Evolutionary conservation across 1,139 yeast genomes (phyloP), one percentile per base, ranked within the genome.

Genomic region (Wickerhamomyces sp.): DNA sequence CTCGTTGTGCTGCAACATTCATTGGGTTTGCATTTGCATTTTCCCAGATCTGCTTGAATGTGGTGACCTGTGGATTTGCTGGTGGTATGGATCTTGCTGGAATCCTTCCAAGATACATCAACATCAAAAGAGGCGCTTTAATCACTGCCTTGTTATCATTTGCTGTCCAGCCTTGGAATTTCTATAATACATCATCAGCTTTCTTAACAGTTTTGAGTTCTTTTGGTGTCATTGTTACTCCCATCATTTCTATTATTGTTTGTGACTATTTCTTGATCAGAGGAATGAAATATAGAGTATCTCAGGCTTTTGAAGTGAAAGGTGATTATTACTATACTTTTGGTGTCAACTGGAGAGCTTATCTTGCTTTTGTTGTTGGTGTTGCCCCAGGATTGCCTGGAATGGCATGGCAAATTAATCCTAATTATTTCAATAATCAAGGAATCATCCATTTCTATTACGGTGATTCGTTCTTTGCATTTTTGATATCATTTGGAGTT

Each of bases 31-130:
- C 72, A 3, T 72, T 74, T 56, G 57, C 64, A 20, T 49, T 68
- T 34, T 74, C 76, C 6, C 76, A 72, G 47, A 57, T 74, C 15
- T 70, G 73, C 39, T 66, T 73, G 38, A 74, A 74, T 35, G 63
- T 68, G 21, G 65, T 72, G 37, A 74, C 72, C 41, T 71, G 74
- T 52, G 77, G 74, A 18, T 64, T 72, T 41, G 72, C 79, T 7
- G 73, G 73, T 42, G 78, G 79, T 35, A 72, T 72, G 63, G 78
- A 74, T 54, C 52, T 73, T 38, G 64, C 76, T 7, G 75, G 77
- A 37, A 47, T 73, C 22, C 57, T 66, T 33, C 79, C 79, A 26
- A 65, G 60, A 44, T 75, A 70, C 52, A 63, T 76, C 50, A 72
- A 72, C 44, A 73, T 76, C 44, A 62, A 63, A 45, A 63, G 81